Conservation (phyloP, 108 stramenopile genomes). For the Nannochloropsis salina region DNA sequence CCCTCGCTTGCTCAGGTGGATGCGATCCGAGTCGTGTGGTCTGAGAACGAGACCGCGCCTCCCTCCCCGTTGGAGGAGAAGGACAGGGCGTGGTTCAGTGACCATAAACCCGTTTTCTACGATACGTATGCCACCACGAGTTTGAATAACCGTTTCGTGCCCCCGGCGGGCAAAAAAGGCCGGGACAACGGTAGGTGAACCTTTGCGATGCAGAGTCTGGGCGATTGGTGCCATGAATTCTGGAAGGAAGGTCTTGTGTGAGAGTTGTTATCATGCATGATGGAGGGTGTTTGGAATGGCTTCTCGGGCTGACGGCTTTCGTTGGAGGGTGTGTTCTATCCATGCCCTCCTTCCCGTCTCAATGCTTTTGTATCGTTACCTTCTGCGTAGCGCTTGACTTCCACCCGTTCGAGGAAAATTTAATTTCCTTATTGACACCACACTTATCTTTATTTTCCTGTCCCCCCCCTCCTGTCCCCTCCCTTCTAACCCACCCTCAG, state of each 20-base stretch:
- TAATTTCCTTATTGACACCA: no score
- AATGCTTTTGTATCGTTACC: no score
- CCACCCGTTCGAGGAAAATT: not conserved
- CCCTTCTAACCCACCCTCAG: not conserved
- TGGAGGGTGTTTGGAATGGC: not conserved
- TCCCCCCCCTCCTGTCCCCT: not conserved
- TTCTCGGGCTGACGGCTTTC: not conserved
- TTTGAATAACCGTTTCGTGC: constrained; percentile 31
- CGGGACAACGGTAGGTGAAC: not conserved
- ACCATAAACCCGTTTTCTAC: constrained; percentile 26
- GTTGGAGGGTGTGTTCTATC: not conserved
- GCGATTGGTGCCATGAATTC: no score
- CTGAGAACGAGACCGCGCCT: constrained; percentile 30
- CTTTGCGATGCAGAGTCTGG: no score
- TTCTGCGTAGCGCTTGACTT: not conserved
- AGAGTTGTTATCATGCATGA: not conserved
- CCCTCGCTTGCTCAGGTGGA: constrained; percentile 4
- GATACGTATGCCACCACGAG: constrained; percentile 30
- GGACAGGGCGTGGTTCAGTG: constrained; percentile 21
- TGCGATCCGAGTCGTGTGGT: constrained; percentile 36
- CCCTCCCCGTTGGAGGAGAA: not conserved
- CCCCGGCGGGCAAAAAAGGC: not conserved
- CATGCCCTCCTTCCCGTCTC: not conserved
- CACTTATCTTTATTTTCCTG: not conserved
- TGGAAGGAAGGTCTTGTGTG: no score